A percentile compares a stretch with the other conserved stretches of the same genome.
phyloP scores from a whole-genome alignment of 1,284 basidiomycete species.

The Ceratobasidium sp. region DNA sequence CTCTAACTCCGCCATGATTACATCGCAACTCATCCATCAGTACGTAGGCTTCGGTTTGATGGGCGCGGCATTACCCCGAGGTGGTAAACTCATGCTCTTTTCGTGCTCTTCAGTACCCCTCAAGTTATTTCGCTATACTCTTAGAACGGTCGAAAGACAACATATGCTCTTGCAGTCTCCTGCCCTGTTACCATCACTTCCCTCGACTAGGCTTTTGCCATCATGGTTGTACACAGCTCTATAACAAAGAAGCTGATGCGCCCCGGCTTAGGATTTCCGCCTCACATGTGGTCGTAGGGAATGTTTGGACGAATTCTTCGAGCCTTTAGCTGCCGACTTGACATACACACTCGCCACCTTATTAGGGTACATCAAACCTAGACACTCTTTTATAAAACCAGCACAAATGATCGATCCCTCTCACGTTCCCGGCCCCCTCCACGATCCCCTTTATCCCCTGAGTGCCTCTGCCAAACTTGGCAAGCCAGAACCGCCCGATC shows the following conservation, averaged over 20 bases:
- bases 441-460: neutral
- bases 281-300: neutral
- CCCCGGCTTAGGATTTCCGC: slow-evolving; percentile 4
- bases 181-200: too few relatives aligned
- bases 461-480: neutral
- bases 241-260: neutral
- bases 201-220: too few relatives aligned
- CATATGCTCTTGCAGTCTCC: too few relatives aligned
- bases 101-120: neutral
- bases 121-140: too few relatives aligned
- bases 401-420: neutral
- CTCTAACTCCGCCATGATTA: slow-evolving; percentile 4
- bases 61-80: slow-evolving; percentile 12
- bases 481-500: neutral
- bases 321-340: neutral
- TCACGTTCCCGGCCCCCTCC: neutral
- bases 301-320: neutral
- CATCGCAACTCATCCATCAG: neutral
- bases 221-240: too few relatives aligned
- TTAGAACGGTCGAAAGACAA: too few relatives aligned
- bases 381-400: slow-evolving; percentile 17
- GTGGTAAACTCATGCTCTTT: neutral
- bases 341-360: neutral
- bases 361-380: slow-evolving; percentile 36
- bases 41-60: neutral